These are phyloP conservation scores for Morella rubra DNA, from an alignment of 306 rosid genomes.

Conservation along the genomic window DNA sequence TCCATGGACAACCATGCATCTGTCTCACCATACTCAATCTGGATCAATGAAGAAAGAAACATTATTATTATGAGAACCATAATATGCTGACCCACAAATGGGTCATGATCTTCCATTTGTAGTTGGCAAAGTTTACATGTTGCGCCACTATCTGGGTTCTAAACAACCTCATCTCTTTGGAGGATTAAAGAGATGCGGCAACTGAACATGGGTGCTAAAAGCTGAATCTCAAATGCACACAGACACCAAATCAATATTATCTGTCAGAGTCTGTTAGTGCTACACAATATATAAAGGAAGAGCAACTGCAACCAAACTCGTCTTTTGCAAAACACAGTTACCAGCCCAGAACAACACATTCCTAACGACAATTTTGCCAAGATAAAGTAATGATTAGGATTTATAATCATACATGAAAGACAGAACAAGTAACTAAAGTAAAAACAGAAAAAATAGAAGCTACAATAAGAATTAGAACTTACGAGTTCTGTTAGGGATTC, in stretches of 20 bases:
- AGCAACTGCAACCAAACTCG: background rate
- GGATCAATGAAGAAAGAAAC: conserved; percentile 25
- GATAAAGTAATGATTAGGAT: background rate
- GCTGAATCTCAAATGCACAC: background rate
- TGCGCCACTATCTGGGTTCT: conserved; percentile 8
- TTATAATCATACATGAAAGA: conserved; percentile 1
- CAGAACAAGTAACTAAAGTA: background rate
- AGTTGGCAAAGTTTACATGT: conserved; percentile 4
- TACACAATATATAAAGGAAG: background rate
- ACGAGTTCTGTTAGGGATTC: conserved; percentile 82
- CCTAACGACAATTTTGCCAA: conserved; percentile 1
- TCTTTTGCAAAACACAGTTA: background rate
- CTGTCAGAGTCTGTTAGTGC: background rate
- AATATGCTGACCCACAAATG: conserved; percentile 4
- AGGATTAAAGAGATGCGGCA: conserved; percentile 11
- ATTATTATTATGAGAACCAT: conserved; percentile 27
- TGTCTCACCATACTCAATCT: conserved; percentile 95
- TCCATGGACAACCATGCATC: conserved; percentile 99
- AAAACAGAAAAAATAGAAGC: background rate
- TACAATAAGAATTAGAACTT: conserved; percentile 35
- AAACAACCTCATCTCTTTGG: conserved; percentile 16
- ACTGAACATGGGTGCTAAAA: background rate
- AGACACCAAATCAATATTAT: too few relatives aligned
- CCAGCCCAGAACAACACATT: background rate
- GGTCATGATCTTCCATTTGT: conserved; percentile 21